Percentiles rank a stretch among this genome's conserved stretches.
phyloP scores from a whole-genome alignment of 768 basidiomycete species.

The Pilatotrama ljubarskyi region DNA sequence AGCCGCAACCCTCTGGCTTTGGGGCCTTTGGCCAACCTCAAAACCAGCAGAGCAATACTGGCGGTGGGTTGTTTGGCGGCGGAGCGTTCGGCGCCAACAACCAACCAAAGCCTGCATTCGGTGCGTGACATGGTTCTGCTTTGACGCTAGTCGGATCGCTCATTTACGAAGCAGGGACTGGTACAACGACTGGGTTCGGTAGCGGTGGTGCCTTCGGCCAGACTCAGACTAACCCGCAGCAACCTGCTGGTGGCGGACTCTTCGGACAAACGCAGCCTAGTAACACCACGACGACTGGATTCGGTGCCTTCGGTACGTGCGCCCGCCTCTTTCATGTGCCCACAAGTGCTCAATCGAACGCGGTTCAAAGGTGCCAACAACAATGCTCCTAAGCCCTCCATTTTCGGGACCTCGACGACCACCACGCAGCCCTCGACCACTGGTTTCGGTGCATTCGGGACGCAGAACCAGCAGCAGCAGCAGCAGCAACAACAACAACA shows the following conservation, averaged over 20 bases:
- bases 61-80: constrained; percentile 23
- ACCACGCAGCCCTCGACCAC: constrained; percentile 29
- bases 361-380: constrained; percentile 22
- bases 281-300: constrained; percentile 31
- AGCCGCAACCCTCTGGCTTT: constrained; percentile 32
- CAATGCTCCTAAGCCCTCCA: constrained; percentile 42
- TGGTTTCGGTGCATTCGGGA: constrained; percentile 33
- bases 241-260: constrained; percentile 30
- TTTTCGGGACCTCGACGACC: constrained; percentile 44
- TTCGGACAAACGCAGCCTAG: constrained; percentile 38
- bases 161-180: constrained; percentile 1
- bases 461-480: constrained; percentile 40
- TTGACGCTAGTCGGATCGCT: neutral
- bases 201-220: constrained; percentile 40
- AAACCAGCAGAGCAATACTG: constrained; percentile 30
- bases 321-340: neutral
- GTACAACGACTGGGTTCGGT: constrained; percentile 21
- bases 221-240: constrained; percentile 27
- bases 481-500: constrained; percentile 42
- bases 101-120: constrained; percentile 36
- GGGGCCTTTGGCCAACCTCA: constrained; percentile 39
- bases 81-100: constrained; percentile 17
- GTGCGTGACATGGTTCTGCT: constrained; percentile 40
- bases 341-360: neutral
- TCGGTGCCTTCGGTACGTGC: constrained; percentile 38